Percentiles rank a stretch among this genome's conserved stretches.
These are phyloP conservation scores for Suillus paluster DNA, from an alignment of 768 basidiomycete genomes.

Conservation along the genomic window DNA sequence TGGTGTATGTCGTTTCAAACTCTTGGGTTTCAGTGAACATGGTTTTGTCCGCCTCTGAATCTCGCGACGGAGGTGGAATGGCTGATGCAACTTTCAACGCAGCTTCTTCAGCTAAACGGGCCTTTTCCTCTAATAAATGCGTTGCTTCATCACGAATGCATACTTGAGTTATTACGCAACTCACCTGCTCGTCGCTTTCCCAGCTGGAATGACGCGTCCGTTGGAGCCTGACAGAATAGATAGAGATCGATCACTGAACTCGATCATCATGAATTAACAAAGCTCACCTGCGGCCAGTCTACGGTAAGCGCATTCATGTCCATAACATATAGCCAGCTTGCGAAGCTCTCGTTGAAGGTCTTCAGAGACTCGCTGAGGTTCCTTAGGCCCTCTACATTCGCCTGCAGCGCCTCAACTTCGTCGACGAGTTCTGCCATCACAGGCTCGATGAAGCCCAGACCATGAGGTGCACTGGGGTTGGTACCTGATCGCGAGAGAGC, in stretches of 20 bases:
- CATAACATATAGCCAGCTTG: conserved; percentile 89
- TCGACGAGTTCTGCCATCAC: conserved; percentile 86
- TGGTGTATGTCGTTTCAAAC: conserved; percentile 40
- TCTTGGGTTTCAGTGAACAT: conserved; percentile 33
- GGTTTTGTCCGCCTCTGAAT: conserved; percentile 35
- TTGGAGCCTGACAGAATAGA: conserved; percentile 52
- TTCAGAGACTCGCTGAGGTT: conserved; percentile 75
- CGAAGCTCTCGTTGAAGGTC: conserved; percentile 92
- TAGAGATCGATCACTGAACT: neutral
- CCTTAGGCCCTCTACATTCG: conserved; percentile 74
- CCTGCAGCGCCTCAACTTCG: conserved; percentile 80
- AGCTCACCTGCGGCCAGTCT: conserved; percentile 83
- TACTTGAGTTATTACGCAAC: conserved; percentile 5
- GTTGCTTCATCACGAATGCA: neutral
- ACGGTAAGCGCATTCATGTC: conserved; percentile 95
- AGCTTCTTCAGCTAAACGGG: conserved; percentile 54
- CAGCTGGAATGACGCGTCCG: conserved; percentile 59
- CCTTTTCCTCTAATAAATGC: conserved; percentile 56
- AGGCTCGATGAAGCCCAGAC: conserved; percentile 84
- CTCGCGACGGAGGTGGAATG: conserved; percentile 30
- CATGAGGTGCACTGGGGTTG: conserved; percentile 77
- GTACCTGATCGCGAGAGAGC: conserved; percentile 75
- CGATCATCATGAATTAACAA: conserved; percentile 12
- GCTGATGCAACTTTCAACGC: conserved; percentile 45
- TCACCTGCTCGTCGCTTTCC: conserved; percentile 66